Evolutionary conservation across 352 stramenopile genomes (phyloP).

Genomic region (Phytophthora hibernalis): DNA sequence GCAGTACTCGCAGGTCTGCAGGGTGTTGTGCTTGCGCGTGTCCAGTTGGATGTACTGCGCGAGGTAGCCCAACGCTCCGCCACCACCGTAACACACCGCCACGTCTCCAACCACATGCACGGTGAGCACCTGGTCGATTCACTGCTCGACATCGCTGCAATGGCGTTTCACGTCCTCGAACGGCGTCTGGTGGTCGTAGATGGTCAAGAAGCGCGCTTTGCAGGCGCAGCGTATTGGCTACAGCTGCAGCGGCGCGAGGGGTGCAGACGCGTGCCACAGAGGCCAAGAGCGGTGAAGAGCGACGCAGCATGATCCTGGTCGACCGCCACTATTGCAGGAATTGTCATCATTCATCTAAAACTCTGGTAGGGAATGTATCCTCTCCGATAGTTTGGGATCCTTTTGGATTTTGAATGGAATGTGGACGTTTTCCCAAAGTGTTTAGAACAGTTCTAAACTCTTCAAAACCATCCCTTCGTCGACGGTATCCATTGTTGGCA

Average conservation of each 20-base stretch:
- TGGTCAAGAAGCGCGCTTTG: slow-evolving; percentile 64
- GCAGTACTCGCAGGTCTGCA: slow-evolving; percentile 94
- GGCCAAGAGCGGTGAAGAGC: slow-evolving; percentile 43
- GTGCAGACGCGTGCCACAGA: slow-evolving; percentile 37
- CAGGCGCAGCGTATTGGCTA: slow-evolving; percentile 24
- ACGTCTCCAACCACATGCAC: slow-evolving; percentile 93
- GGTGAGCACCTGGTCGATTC: slow-evolving; percentile 87
- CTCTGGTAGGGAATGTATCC: no score
- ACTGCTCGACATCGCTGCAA: slow-evolving; percentile 90
- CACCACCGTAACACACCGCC: slow-evolving; percentile 96
- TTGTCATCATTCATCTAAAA: no score
- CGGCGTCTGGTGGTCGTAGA: slow-evolving; percentile 74
- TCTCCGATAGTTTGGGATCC: no score
- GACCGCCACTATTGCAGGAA: slow-evolving; percentile 9
- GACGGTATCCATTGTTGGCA: no score
- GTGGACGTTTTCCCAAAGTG: no score
- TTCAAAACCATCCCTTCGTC: no score
- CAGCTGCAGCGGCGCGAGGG: slow-evolving; percentile 21
- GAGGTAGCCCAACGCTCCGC: slow-evolving; percentile 96
- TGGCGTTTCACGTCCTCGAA: slow-evolving; percentile 85
- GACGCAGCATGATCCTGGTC: slow-evolving; percentile 51
- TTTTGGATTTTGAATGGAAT: no score
- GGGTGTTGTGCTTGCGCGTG: slow-evolving; percentile 77
- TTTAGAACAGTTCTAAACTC: no score
- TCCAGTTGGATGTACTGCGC: slow-evolving; percentile 96